Conservation (phyloP, 257 asterid genomes). For the Solanum gandarillasii region DNA sequence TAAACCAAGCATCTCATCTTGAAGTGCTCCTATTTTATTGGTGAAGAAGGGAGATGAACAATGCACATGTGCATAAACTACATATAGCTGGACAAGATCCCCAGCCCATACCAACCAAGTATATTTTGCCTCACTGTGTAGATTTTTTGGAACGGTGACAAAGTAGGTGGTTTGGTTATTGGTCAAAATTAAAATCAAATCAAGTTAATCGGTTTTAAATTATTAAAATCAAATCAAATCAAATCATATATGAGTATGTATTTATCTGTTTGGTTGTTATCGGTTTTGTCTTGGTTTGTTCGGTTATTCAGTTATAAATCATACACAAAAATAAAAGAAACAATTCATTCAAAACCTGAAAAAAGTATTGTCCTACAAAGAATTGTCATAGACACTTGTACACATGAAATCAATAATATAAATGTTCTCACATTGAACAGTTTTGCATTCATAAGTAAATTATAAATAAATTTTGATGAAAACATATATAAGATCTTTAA, state of each 20-base stretch:
- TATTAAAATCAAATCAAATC: too few species aligned
- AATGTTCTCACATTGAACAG: neutral
- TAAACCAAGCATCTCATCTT: neutral
- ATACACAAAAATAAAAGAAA: too few species aligned
- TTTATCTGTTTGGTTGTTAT: too few species aligned
- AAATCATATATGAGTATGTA: too few species aligned
- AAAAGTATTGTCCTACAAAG: too few species aligned
- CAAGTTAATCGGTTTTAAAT: too few species aligned
- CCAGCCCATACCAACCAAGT: neutral
- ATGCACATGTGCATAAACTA: neutral
- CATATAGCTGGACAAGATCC: neutral
- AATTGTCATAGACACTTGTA: neutral
- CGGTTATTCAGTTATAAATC: too few species aligned
- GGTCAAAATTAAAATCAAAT: too few species aligned
- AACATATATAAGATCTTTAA: too few species aligned
- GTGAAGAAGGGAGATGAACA: neutral
- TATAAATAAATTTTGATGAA: too few species aligned
- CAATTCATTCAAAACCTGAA: too few species aligned
- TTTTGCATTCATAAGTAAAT: neutral
- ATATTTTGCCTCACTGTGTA: neutral
- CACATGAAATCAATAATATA: neutral
- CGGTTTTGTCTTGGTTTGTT: too few species aligned
- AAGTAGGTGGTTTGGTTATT: neutral
- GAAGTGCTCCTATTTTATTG: neutral
- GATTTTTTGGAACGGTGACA: neutral